Evolutionary conservation across 2,329 filamentous ascomycete species (phyloP).

Genomic region (Fusarium decemcellulare): DNA sequence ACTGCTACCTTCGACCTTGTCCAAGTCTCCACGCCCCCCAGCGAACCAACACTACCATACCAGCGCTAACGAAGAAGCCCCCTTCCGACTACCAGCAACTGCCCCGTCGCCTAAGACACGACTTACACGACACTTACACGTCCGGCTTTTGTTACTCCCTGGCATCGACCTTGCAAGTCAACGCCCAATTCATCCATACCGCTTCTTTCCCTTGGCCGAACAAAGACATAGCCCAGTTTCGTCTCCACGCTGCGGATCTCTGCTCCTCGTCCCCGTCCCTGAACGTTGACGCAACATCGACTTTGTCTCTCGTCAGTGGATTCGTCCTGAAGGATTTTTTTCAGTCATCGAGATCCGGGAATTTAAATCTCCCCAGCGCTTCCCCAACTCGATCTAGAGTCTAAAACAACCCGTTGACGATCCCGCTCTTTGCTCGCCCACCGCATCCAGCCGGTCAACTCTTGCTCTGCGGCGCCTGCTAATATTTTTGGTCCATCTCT

Average conservation of each 20-base stretch:
- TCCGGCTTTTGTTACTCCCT: conserved; percentile 4
- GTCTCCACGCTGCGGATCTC: conserved; percentile 46
- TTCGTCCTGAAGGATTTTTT: conserved; percentile 38
- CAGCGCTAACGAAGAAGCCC: conserved; percentile 34
- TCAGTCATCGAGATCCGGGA: conserved; percentile 40
- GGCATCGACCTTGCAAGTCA: conserved; percentile 22
- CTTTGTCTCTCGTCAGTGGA: conserved; percentile 36
- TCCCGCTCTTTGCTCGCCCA: conserved; percentile 20
- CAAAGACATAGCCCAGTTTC: conserved; percentile 41
- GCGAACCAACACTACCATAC: conserved; percentile 16
- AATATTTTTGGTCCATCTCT: conserved; percentile 17
- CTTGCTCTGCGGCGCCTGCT: conserved; percentile 20
- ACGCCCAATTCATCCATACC: conserved; percentile 39
- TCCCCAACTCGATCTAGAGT: conserved; percentile 32
- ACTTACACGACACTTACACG: conserved; percentile 43
- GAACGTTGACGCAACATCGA: conserved; percentile 44
- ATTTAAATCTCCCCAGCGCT: conserved; percentile 18
- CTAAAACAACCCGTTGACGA: conserved; percentile 28
- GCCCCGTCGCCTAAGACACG: conserved; percentile 35
- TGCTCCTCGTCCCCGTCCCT: conserved; percentile 39
- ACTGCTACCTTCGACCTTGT: conserved; percentile 10
- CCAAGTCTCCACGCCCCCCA: conserved; percentile 11
- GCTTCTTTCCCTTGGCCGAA: conserved; percentile 38
- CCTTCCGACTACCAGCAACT: conserved; percentile 26
- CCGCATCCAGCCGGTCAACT: conserved; percentile 10